Evolutionary conservation across 768 basidiomycete species (phyloP).

Genomic region (Termitomyces heimii): DNA sequence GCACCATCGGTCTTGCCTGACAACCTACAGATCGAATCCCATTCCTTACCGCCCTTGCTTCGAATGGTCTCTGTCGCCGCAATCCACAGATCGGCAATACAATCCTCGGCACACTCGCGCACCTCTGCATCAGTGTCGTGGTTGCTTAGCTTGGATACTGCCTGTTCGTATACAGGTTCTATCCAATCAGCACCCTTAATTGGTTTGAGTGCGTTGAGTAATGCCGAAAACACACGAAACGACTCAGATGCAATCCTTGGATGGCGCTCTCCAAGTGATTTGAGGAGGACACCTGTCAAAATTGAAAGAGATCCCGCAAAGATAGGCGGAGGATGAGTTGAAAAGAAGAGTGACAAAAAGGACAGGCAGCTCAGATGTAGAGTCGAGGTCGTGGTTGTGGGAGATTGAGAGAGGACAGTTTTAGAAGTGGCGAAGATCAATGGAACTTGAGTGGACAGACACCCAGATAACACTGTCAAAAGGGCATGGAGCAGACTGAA

Average conservation of each 20-base stretch:
- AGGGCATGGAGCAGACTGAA: slow-evolving; percentile 75
- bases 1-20: slow-evolving; percentile 69
- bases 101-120: slow-evolving; percentile 73
- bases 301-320: slow-evolving; percentile 57
- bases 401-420: slow-evolving; percentile 56
- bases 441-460: slow-evolving; percentile 62
- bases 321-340: slow-evolving; percentile 52
- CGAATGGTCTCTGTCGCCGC: slow-evolving; percentile 72
- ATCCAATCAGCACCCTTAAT: slow-evolving; percentile 61
- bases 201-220: slow-evolving; percentile 73
- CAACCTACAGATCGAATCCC: slow-evolving; percentile 71
- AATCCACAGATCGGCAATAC: slow-evolving; percentile 83
- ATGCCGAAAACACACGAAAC: slow-evolving; percentile 80
- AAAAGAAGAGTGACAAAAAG: slow-evolving; percentile 83
- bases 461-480: slow-evolving; percentile 78
- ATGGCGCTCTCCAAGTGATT: slow-evolving; percentile 73
- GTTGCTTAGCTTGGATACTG: slow-evolving; percentile 60
- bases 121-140: slow-evolving; percentile 93
- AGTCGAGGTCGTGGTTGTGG: slow-evolving; percentile 72
- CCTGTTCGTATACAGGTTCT: slow-evolving; percentile 69
- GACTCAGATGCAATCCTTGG: slow-evolving; percentile 86
- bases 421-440: slow-evolving; percentile 61
- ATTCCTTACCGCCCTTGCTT: slow-evolving; percentile 63
- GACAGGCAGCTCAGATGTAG: slow-evolving; percentile 81
- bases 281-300: slow-evolving; percentile 71